Base-by-base conservation (phyloP, 768 basidiomycete genomes). In the Chalciporus chontae region DNA sequence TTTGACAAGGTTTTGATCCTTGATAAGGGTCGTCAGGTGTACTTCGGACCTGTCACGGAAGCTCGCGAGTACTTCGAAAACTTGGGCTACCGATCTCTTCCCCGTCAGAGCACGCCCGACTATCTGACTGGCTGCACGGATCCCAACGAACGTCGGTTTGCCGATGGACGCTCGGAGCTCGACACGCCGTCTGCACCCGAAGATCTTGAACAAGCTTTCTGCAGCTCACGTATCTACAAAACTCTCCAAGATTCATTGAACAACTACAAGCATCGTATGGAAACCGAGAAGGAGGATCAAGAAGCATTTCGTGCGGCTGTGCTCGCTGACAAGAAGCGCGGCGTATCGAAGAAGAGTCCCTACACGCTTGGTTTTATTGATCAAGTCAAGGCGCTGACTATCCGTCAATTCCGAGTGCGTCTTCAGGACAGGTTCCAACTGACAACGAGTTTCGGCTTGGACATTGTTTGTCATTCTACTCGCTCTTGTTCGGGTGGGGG, bases 351-450 rank as follows among this genome's bases (percentile, higher is more conserved):
- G 65, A 81, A 83, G 68, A 87, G 84, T 52, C 87, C 89, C 3
- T 94, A 92, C 66, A 92, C 89, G 8, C 78, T 92, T 39, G 83
- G 87, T 8, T 90, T 90, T 69, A 66, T 67, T 31, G 79, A 81
- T 0, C 93, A 95, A 61, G 83, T 91, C 42, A 69, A 74, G 55
- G 83, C 87, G 1, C 71, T 93, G 54, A 78, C 83, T 2, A 73
- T 75, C 37, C 76, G 92, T 19, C 86, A 92, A 67, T 87, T 93
- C 71, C 80, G 80, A 54, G 78, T 80, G 63, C 74, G 78, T 39
- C 55, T 86, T 34, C 91, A 94, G 64, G 87, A 94, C 67, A 75
- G 73, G 50, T 90, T 93, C 67, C 86, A 89, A 56, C 69, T 92
- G 45, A 75, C 73, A 60, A 90, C 88, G 1, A 85, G 85, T 60